Evolutionary conservation across 257 asterid species (phyloP), one percentile per base, ranked within the genome.

Genomic region (Salvia miltiorrhiza): DNA sequence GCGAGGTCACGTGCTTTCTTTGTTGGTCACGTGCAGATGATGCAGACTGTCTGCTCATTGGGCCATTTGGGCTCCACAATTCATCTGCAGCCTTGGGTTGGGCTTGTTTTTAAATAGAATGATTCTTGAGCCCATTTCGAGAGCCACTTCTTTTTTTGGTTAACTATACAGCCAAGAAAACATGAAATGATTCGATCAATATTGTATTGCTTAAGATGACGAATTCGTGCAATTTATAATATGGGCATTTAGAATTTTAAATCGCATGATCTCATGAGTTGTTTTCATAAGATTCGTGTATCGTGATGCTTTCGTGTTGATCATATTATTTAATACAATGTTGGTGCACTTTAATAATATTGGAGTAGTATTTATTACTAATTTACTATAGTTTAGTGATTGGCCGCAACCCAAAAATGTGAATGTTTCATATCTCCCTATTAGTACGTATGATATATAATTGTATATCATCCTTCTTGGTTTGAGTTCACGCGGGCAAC

Each of bases 1-100:
- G 77, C 57, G 78, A 67, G 14, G 28, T 49, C 79, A 69, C 76
- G 79, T 69, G 82, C 13, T 40, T 37, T n/a, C n/a, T 33, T 47
- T 40, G 14, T 12, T 17, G 40, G 44, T 50, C 65, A 64, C 76
- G 76, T 76, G 76, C 66, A 2, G n/a, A 19, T 6, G 32, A 20
- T 21, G 37, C 53, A 40, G 11, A 24, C 4, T 67, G 37, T 40
- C 53, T 20, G 49, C 37, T 40, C 19, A 19, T 37, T 19, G 48
- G 48, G 16, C 16, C 14, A 0, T 9, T 33, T 17, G 44, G 24
- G 26, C 26, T 19, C 26, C 10, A 30, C 35, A 7, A 30, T 49
- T 19, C 9, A 5, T 17, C 16, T 1, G 1, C 40, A 37, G 13
- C 9, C n/a, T n/a, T n/a, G n/a, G n/a, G n/a, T 17, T 48, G 28